Base-by-base conservation (phyloP, 192 early-diverging fungal genomes). In the Lunasporangiospora selenospora region DNA sequence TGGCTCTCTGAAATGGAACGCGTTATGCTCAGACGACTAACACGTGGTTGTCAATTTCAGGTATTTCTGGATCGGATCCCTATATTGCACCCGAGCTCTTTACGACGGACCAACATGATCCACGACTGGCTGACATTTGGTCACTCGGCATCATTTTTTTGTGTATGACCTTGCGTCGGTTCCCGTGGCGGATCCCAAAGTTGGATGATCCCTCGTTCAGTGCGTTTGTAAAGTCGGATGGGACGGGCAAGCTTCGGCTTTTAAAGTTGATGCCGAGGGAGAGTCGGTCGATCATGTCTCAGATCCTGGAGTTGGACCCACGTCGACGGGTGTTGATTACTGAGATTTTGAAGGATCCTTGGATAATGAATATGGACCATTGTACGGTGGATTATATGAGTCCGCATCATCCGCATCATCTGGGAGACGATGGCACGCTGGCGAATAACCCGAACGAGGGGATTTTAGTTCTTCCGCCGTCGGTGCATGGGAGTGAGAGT, bases 41-140 rank as follows among this genome's bases (percentile, higher is more conserved):
- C 83, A 88, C 58, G 85, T 84, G 0, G 80, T n/a, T n/a, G n/a
- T n/a, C n/a, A n/a, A n/a, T n/a, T 23, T 24, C 80, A 67, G 97
- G 97, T 10, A 80, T 93, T 16, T 90, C 82, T 65, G 96, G 96
- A 7, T 93, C 90, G 12, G 96, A 95, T 39, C 96, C 96, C 10
- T 98, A 97, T 77, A 98, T 98, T 81, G 94, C 93, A 0, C 96
- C 96, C 29, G 96, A 97, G 73, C 79, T 85, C 21, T 88, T 92
- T 57, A 65, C 65, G 19, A 81, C 82, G 11, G 79, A 80, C 16
- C 83, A 88, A 29, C 95, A 98, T 62, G 92, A 95, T 57, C 87
- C 89, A 7, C 87, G 92, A 50, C 64, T 79, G 13, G 88, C 93
- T 0, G 96, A 98, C 77, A 78, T 98, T 13, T 98, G 96, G 96